A percentile compares a stretch with the other conserved stretches of the same genome.
These are phyloP conservation scores for Beta corolliflora DNA, from an alignment of 179 eudicot genomes.

Conservation along the genomic window DNA sequence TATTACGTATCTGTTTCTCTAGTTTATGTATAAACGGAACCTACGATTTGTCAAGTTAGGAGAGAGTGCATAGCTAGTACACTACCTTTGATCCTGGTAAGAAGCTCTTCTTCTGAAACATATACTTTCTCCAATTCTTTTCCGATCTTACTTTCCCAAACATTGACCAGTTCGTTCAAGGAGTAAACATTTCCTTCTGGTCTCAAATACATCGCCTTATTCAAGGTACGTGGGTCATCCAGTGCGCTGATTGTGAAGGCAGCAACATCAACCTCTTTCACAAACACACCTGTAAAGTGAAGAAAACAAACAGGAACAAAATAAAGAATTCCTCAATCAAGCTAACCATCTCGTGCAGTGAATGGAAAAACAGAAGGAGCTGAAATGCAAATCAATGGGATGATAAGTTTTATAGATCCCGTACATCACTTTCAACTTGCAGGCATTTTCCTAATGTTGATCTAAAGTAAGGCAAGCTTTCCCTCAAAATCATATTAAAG, in stretches of 20 bases:
- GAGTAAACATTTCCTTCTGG: constrained; percentile 74
- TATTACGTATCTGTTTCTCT: neutral
- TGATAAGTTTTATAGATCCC: no score
- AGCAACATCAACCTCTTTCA: constrained; percentile 79
- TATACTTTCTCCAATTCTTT: constrained; percentile 55
- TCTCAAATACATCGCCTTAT: constrained; percentile 70
- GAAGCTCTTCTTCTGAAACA: constrained; percentile 64
- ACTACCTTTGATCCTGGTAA: constrained; percentile 67
- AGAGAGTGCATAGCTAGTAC: constrained; percentile 4
- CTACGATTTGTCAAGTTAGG: neutral
- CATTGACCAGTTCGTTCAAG: constrained; percentile 64
- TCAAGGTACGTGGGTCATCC: constrained; percentile 85
- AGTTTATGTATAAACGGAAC: neutral
- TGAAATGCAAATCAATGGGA: constrained; percentile 1
- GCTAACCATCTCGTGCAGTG: neutral
- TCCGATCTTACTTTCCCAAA: constrained; percentile 80
- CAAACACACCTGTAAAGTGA: constrained; percentile 61
- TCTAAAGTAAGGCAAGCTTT: no score
- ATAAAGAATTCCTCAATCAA: neutral
- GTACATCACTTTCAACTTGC: no score
- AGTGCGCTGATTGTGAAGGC: constrained; percentile 73
- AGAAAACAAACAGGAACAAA: neutral
- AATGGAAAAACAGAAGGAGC: neutral
- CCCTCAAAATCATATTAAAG: no score
- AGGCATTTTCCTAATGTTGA: no score